These are phyloP conservation scores for Eremomyces bilateralis DNA, from an alignment of 495 filamentous ascomycete genomes.

Conservation along the genomic window DNA sequence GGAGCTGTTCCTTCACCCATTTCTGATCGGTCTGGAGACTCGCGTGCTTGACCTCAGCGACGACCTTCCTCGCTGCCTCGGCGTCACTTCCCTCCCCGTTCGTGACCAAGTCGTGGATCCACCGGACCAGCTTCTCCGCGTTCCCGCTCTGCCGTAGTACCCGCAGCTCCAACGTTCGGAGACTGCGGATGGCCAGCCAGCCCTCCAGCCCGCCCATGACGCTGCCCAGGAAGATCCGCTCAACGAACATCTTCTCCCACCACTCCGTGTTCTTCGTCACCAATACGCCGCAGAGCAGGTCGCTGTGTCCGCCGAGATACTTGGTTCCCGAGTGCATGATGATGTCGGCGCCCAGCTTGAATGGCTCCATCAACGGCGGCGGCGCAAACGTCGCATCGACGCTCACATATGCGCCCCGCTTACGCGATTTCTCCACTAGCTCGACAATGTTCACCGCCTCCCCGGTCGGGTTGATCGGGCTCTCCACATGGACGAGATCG, in stretches of 20 bases:
- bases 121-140: slow-evolving; percentile 43
- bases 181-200: slow-evolving; percentile 71
- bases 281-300: slow-evolving; percentile 72
- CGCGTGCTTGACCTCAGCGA: slow-evolving; percentile 49
- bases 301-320: slow-evolving; percentile 85
- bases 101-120: slow-evolving; percentile 34
- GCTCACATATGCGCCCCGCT: slow-evolving; percentile 47
- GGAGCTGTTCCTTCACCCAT: slow-evolving; percentile 83
- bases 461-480: slow-evolving; percentile 75
- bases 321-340: slow-evolving; percentile 88
- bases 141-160: slow-evolving; percentile 52
- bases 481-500: slow-evolving; percentile 81
- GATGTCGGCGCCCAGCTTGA: slow-evolving; percentile 53
- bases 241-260: slow-evolving; percentile 31
- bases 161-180: slow-evolving; percentile 70
- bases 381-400: slow-evolving; percentile 88
- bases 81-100: slow-evolving; percentile 12
- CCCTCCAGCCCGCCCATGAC: slow-evolving; percentile 83
- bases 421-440: slow-evolving; percentile 52
- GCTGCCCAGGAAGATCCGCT: slow-evolving; percentile 53
- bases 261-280: slow-evolving; percentile 33
- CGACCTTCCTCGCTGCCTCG: slow-evolving; percentile 26
- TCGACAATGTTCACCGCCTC: slow-evolving; percentile 46
- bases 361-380: slow-evolving; percentile 76
- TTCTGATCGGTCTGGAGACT: slow-evolving; percentile 42